A percentile compares a stretch with the other conserved stretches of the same genome.
Conservation (phyloP, 805 yeast species). For the Groenewaldozyma tartarivorans region DNA sequence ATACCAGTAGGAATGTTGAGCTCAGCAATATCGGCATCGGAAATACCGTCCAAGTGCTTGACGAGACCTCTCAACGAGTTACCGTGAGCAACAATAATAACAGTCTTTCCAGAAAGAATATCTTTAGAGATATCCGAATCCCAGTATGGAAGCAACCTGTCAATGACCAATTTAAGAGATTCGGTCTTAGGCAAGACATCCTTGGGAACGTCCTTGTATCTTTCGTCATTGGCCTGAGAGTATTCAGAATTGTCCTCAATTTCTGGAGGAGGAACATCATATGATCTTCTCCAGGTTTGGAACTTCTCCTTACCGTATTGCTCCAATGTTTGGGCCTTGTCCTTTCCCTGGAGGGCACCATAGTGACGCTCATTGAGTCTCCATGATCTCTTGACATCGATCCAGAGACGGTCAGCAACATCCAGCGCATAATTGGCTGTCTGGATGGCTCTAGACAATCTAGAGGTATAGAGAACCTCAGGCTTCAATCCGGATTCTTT, state of each 20-base stretch:
- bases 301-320: slow-evolving; percentile 85
- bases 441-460: slow-evolving; percentile 89
- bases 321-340: slow-evolving; percentile 87
- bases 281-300: slow-evolving; percentile 96
- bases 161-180: slow-evolving; percentile 88
- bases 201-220: slow-evolving; percentile 79
- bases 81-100: slow-evolving; percentile 93
- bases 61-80: slow-evolving; percentile 95
- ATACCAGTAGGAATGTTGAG: slow-evolving; percentile 98
- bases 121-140: slow-evolving; percentile 83
- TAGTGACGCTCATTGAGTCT: slow-evolving; percentile 98
- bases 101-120: slow-evolving; percentile 80
- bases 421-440: slow-evolving; percentile 93
- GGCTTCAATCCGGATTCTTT: slow-evolving; percentile 79
- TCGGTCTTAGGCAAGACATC: slow-evolving; percentile 86
- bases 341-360: slow-evolving; percentile 98
- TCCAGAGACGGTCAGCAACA: slow-evolving; percentile 77
- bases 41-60: slow-evolving; percentile 88
- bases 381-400: slow-evolving; percentile 93
- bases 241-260: slow-evolving; percentile 69
- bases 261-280: slow-evolving; percentile 91
- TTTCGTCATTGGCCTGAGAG: slow-evolving; percentile 77
- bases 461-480: slow-evolving; percentile 84
- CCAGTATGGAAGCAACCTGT: slow-evolving; percentile 95
- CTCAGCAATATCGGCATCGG: slow-evolving; percentile 85